A percentile compares a stretch with the other conserved stretches of the same genome.
These are phyloP conservation scores for Hypericum androsaemum DNA, from an alignment of 345 rosid species.

Conservation along the genomic window DNA sequence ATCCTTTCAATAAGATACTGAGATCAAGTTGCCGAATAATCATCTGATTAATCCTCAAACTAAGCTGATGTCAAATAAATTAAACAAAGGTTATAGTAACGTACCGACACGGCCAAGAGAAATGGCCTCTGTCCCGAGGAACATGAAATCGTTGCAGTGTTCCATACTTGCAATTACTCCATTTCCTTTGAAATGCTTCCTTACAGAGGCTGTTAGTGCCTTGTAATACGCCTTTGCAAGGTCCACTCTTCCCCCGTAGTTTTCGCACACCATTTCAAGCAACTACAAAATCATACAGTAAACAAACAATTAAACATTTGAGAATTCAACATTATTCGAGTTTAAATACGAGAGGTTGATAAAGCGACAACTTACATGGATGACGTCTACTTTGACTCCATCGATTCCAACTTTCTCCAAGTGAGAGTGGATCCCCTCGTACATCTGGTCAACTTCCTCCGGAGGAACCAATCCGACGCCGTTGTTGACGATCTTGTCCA, in stretches of 20 bases:
- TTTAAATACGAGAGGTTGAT: neutral
- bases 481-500: constrained; percentile 65
- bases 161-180: constrained; percentile 98
- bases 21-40: too few species aligned
- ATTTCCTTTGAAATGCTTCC: constrained; percentile 79
- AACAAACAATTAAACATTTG: neutral
- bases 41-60: too few species aligned
- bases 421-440: constrained; percentile 79
- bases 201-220: constrained; percentile 69
- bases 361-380: constrained; percentile 52
- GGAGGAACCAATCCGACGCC: constrained; percentile 75
- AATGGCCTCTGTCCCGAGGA: constrained; percentile 91
- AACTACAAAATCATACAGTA: constrained; percentile 24
- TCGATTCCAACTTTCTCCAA: constrained; percentile 60
- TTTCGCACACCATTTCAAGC: constrained; percentile 78
- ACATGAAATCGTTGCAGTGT: constrained; percentile 96
- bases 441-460: constrained; percentile 53
- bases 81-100: constrained; percentile 4
- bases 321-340: neutral
- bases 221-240: constrained; percentile 74
- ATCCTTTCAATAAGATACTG: too few species aligned
- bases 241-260: constrained; percentile 89
- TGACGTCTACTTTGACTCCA: constrained; percentile 98
- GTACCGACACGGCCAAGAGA: constrained; percentile 95
- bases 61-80: neutral